A percentile compares a stretch with the other conserved stretches of the same genome.
Conservation (phyloP, 352 stramenopile genomes). For the Phytophthora rubi region DNA sequence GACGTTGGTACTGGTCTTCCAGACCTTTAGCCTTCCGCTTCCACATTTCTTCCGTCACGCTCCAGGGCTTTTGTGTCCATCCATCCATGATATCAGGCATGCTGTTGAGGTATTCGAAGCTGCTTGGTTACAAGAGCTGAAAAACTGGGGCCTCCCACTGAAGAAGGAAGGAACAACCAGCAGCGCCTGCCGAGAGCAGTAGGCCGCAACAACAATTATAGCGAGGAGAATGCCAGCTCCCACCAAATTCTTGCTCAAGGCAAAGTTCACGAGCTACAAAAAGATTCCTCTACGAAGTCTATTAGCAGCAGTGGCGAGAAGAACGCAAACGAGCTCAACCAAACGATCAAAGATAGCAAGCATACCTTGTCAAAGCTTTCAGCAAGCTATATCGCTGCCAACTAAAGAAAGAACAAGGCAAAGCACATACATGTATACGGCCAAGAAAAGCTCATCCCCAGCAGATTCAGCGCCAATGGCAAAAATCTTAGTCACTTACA, state of each 20-base stretch:
- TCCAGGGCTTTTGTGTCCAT: slow-evolving; percentile 72
- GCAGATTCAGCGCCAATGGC: slow-evolving; percentile 2
- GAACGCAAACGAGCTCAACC: not conserved
- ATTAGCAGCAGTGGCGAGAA: slow-evolving; percentile 33
- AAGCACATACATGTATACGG: slow-evolving; percentile 2
- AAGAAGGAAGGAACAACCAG: slow-evolving; percentile 15
- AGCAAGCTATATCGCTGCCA: slow-evolving; percentile 10
- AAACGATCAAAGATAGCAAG: slow-evolving; percentile 36
- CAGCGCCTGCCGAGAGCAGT: slow-evolving; percentile 15
- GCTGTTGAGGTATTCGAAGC: not conserved
- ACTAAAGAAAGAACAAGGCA: slow-evolving; percentile 41
- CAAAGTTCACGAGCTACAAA: slow-evolving; percentile 28
- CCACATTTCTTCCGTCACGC: slow-evolving; percentile 79
- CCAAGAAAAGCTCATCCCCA: slow-evolving; percentile 34
- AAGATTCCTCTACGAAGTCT: slow-evolving; percentile 21
- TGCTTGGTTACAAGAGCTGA: not conserved
- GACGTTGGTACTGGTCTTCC: slow-evolving; percentile 72
- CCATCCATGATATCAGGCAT: slow-evolving; percentile 59
- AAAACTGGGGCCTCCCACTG: slow-evolving; percentile 6
- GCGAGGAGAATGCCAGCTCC: slow-evolving; percentile 7
- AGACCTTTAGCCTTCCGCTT: slow-evolving; percentile 74
- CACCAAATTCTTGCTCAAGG: not conserved
- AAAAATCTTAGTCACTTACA: slow-evolving; percentile 19
- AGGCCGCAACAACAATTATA: slow-evolving; percentile 45
- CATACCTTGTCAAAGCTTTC: slow-evolving; percentile 13